phyloP scores from a whole-genome alignment of 2,329 filamentous ascomycete genomes.

The Stachybotrys echinatus region DNA sequence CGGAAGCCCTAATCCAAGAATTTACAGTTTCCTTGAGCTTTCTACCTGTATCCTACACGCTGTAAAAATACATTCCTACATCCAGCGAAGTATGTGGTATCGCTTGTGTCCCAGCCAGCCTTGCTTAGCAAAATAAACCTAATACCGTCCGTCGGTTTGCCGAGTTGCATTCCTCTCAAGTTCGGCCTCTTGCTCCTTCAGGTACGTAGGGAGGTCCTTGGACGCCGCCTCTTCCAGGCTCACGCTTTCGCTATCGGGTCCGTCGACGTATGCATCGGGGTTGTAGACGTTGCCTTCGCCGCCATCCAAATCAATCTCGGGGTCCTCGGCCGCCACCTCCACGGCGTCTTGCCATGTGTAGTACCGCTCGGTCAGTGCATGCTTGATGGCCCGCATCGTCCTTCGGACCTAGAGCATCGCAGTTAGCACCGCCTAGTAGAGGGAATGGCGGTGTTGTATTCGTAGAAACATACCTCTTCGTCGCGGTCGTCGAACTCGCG shows the following conservation, averaged over 20 bases:
- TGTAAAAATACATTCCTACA: background rate
- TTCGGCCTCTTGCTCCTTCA: constrained; percentile 9
- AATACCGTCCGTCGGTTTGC: background rate
- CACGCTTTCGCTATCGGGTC: too few species aligned
- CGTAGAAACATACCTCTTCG: constrained; percentile 51
- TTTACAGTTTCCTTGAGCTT: background rate
- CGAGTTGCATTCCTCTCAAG: constrained; percentile 4
- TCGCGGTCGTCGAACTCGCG: constrained; percentile 61
- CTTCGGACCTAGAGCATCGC: constrained; percentile 53
- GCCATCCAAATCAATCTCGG: constrained; percentile 56
- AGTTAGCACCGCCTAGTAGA: constrained; percentile 8
- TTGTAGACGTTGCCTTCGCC: constrained; percentile 43
- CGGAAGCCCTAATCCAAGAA: background rate
- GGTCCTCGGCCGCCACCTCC: constrained; percentile 58
- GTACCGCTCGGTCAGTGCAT: constrained; percentile 79
- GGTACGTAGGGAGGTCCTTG: constrained; percentile 5
- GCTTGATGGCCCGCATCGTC: constrained; percentile 80
- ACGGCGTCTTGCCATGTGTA: constrained; percentile 81
- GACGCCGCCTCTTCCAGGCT: constrained; percentile 6
- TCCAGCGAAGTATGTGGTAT: background rate
- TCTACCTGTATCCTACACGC: background rate
- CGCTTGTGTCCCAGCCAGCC: background rate
- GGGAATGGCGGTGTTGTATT: background rate
- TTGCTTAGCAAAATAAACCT: background rate
- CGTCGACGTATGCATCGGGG: constrained; percentile 35